These are phyloP conservation scores for Antarctomyces pellizariae DNA, from an alignment of 495 filamentous ascomycete genomes.

Conservation along the genomic window DNA sequence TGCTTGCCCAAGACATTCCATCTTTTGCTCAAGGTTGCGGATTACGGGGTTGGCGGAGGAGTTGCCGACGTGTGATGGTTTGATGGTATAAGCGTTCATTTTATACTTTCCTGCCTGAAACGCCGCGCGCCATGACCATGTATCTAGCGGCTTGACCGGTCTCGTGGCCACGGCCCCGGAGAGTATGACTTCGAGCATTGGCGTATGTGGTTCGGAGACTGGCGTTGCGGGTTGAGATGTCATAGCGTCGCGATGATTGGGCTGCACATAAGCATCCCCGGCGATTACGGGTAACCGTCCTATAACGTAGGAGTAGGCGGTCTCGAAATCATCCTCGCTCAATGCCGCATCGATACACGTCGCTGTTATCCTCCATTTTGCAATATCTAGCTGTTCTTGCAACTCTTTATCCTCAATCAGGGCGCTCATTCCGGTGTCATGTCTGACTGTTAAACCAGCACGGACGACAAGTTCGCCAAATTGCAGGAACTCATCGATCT, in stretches of 20 bases:
- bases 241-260: slow-evolving; percentile 3
- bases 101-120: slow-evolving; percentile 70
- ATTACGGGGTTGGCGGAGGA: slow-evolving; percentile 28
- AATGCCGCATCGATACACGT: slow-evolving; percentile 82
- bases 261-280: slow-evolving; percentile 13
- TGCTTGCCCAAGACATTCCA: slow-evolving; percentile 74
- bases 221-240: too few relatives aligned
- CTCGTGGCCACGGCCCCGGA: slow-evolving; percentile 5
- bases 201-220: too few relatives aligned
- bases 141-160: slow-evolving; percentile 28
- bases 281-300: slow-evolving; percentile 25
- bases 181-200: too few relatives aligned
- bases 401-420: slow-evolving; percentile 12
- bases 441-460: slow-evolving; percentile 30
- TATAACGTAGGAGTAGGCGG: slow-evolving; percentile 85
- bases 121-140: slow-evolving; percentile 81
- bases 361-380: slow-evolving; percentile 50
- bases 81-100: slow-evolving; percentile 20
- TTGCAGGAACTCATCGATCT: slow-evolving; percentile 59
- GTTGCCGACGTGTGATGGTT: slow-evolving; percentile 28
- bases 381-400: slow-evolving; percentile 11
- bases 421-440: slow-evolving; percentile 9
- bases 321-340: slow-evolving; percentile 77
- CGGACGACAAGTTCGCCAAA: slow-evolving; percentile 55
- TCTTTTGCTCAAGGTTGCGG: slow-evolving; percentile 53